These are phyloP conservation scores for Chaetomium tenue DNA, from an alignment of 495 filamentous ascomycete species.

Conservation along the genomic window DNA sequence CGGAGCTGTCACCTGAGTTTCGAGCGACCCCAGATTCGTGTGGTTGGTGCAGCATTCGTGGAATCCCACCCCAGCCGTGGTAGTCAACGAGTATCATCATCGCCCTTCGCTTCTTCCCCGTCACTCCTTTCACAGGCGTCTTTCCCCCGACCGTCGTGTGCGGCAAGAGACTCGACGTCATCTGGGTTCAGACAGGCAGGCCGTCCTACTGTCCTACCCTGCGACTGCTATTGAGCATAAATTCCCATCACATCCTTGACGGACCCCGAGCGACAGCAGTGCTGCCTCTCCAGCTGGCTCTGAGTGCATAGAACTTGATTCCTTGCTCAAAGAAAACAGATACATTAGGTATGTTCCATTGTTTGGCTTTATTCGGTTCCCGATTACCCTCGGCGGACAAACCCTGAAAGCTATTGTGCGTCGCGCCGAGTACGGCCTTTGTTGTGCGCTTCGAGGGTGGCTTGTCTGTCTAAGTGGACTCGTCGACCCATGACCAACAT, in stretches of 20 bases:
- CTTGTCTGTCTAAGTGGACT: neutral
- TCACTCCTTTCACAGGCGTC: constrained; percentile 40
- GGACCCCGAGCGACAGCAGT: constrained; percentile 39
- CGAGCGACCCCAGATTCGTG: constrained; percentile 17
- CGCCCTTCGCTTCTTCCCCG: constrained; percentile 29
- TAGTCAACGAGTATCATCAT: constrained; percentile 13
- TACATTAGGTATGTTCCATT: constrained; percentile 21
- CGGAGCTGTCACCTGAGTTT: constrained; percentile 24
- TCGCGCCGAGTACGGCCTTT: constrained; percentile 16
- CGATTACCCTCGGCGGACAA: neutral
- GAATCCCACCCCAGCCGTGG: no score
- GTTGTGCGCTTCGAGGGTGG: constrained; percentile 13
- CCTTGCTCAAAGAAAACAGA: constrained; percentile 12
- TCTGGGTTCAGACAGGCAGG: constrained; percentile 36
- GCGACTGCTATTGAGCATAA: constrained; percentile 24
- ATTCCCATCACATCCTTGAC: constrained; percentile 39
- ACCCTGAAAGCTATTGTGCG: neutral
- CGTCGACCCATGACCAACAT: constrained; percentile 5
- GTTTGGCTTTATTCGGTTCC: neutral
- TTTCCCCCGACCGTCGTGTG: constrained; percentile 26
- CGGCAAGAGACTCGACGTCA: constrained; percentile 25
- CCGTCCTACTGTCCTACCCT: constrained; percentile 37
- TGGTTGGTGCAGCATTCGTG: no score
- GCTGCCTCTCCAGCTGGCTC: constrained; percentile 42
- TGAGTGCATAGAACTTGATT: constrained; percentile 31